Conservation (phyloP, 176 grass and related monocot genomes). For the Aegilops speltoides region DNA sequence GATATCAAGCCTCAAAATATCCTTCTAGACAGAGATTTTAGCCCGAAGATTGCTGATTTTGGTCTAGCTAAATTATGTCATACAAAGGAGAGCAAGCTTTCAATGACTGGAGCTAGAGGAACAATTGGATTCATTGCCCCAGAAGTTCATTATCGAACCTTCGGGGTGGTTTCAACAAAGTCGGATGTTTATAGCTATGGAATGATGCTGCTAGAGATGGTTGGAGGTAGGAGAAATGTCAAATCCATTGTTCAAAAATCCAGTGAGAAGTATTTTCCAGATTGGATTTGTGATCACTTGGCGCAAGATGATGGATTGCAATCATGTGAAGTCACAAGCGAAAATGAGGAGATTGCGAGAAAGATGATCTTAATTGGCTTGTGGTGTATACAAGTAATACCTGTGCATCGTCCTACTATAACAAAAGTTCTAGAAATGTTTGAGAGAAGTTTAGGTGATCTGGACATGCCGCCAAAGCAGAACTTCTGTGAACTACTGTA, state of each 20-base stretch:
- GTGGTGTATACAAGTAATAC: conserved; percentile 53
- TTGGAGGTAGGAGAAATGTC: conserved; percentile 33
- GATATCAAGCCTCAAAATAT: conserved; percentile 65
- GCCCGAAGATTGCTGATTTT: conserved; percentile 57
- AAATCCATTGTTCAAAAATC: not conserved
- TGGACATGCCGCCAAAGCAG: conserved; percentile 44
- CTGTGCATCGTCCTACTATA: conserved; percentile 47
- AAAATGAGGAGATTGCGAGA: not conserved
- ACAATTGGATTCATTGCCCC: conserved; percentile 51
- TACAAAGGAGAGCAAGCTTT: conserved; percentile 36
- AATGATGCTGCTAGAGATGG: conserved; percentile 54
- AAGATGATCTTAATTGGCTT: conserved; percentile 62
- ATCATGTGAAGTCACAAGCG: not conserved
- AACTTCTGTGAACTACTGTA: conserved; percentile 16
- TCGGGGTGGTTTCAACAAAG: conserved; percentile 44
- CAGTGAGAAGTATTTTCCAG: not conserved
- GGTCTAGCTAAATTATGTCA: conserved; percentile 49
- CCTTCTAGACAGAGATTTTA: conserved; percentile 38
- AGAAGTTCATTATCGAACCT: not conserved
- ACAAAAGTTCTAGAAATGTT: conserved; percentile 60
- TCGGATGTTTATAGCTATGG: conserved; percentile 52
- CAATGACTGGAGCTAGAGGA: conserved; percentile 38
- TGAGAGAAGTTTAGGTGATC: conserved; percentile 22
- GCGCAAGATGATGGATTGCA: conserved; percentile 25
- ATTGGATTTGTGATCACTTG: conserved; percentile 21